Evolutionary conservation across 768 basidiomycete genomes (phyloP), one percentile per base, ranked within the genome.

Genomic region (Macrocybe gigantea): DNA sequence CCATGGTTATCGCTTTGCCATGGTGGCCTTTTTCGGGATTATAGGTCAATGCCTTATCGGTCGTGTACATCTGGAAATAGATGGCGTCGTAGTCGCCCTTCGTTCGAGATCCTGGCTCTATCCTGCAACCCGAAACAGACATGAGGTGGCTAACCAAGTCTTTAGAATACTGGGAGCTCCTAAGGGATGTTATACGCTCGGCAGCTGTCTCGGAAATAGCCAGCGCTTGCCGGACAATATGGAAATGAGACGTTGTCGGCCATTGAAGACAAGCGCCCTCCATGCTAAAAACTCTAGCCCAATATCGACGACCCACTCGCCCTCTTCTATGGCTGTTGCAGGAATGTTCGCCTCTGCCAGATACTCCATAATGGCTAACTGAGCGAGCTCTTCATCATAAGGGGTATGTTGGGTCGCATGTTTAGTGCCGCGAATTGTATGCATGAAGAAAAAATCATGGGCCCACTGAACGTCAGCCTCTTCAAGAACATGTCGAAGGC

Each of bases 361-460:
- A 37, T 9, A 37, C 9, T 9, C n/a, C 35, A 9, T n/a, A 9
- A 37, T 37, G 9, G 35, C 35, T 37, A 9, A 44, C 0, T 12
- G 0, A 5, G 50, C 0, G 10, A 49, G 52, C n/a, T 46, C 36
- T 1, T 29, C 1, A 1, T 47, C 33, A 5, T 43, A 37, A 1
- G 1, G 4, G 1, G 0, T 7, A 44, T 67, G 64, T 1, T 6
- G 8, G 11, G 47, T 54, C 7, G 48, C 33, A 8, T 56, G 41
- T 34, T 69, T 69, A 0, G 54, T 39, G 0, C 65, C 66, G 1
- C 58, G 51, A 10, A 66, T 51, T 5, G 63, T 61, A 33, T 65
- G 61, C 2, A 66, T 53, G 29, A 67, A 52, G 11, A 61, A 55
- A 13, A 65, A 53, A 6, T 49, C 49, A 0, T 11, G 2, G 0